Percentiles rank a stretch among this genome's conserved stretches.
phyloP scores from a whole-genome alignment of 257 asterid species.

The Jaltomata sinuosa region DNA sequence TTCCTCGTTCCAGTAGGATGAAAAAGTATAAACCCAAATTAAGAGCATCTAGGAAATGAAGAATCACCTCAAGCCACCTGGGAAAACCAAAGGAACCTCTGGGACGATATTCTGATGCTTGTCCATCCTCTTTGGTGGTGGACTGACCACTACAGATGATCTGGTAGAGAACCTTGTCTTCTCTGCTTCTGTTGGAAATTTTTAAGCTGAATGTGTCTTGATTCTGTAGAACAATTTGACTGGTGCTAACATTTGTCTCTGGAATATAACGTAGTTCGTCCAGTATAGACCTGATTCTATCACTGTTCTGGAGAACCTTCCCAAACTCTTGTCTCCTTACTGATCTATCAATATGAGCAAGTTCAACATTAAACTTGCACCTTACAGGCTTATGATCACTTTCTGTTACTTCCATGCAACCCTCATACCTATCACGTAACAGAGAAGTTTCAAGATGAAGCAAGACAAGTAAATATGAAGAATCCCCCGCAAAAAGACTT shows the following conservation, averaged over 20 bases:
- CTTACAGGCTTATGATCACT: slow-evolving; percentile 97
- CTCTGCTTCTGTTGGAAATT: slow-evolving; percentile 62
- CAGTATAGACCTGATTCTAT: slow-evolving; percentile 24
- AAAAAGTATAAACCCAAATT: not conserved
- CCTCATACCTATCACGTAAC: slow-evolving; percentile 63
- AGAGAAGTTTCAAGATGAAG: not conserved
- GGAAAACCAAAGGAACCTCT: slow-evolving; percentile 83
- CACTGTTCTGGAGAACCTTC: slow-evolving; percentile 41
- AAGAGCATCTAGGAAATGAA: not conserved
- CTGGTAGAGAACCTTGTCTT: slow-evolving; percentile 48
- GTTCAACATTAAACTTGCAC: slow-evolving; percentile 70
- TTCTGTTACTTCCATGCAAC: slow-evolving; percentile 88
- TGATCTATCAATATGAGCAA: slow-evolving; percentile 76
- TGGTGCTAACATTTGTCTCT: slow-evolving; percentile 44
- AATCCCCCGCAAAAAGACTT: slow-evolving; percentile 14
- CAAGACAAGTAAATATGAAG: not conserved
- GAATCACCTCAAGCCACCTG: slow-evolving; percentile 84
- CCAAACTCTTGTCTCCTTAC: slow-evolving; percentile 81
- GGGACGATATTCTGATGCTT: slow-evolving; percentile 40
- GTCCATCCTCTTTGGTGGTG: slow-evolving; percentile 39
- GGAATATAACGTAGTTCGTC: slow-evolving; percentile 59
- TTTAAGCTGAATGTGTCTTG: slow-evolving; percentile 56
- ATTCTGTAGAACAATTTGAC: slow-evolving; percentile 47
- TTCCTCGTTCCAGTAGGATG: not conserved
- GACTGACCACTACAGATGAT: slow-evolving; percentile 71